Base-by-base conservation (phyloP, 495 filamentous ascomycete species). In the Penicillium roqueforti region DNA sequence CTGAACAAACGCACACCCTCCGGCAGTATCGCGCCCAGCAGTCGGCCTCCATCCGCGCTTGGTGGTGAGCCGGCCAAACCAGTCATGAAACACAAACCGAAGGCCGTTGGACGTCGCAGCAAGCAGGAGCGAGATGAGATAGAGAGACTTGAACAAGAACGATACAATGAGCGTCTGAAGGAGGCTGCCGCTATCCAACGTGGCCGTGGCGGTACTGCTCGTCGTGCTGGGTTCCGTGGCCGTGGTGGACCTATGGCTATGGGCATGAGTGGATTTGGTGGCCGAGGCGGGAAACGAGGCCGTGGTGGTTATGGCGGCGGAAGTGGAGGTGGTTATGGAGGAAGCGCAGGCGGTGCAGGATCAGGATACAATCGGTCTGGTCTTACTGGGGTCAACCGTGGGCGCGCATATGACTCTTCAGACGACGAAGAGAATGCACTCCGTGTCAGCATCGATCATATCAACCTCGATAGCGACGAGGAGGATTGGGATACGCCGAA, bases 71-170 rank as follows among this genome's bases (percentile, higher is more conserved):
- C 62, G 0, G 44, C 67, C 1, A 76, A 75, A 51, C 73, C 74
- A 1, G 65, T 63, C 3, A 54, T 81, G 28, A 82, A 81, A 51
- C 77, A 75, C 46, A 67, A 75, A 55, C 79, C 79, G 4, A 76
- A 73, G 38, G 66, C 69, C 1, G 67, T 73, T 4, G 60, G 58
- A 4, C 79, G 78, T 8, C 77, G 77, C 41, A 78, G 72, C 56
- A 76, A 80, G 56, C 76, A 78, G 51, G 79, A 80, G 56, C 75
- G 78, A 53, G 77, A 80, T 29, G 74, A 70, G 11, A 68, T 75
- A 1, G 73, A 77, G 61, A 70, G 70, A 43, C 64, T 73, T 18
- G 79, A 82, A 54, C 70, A 71, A 31, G 68, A 78, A 54, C 65
- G 77, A 14, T 46, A 72, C 32, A 75, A 71, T 31, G 75, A 75